phyloP scores from a whole-genome alignment of 208 protist species.

The Leishmania braziliensis region DNA sequence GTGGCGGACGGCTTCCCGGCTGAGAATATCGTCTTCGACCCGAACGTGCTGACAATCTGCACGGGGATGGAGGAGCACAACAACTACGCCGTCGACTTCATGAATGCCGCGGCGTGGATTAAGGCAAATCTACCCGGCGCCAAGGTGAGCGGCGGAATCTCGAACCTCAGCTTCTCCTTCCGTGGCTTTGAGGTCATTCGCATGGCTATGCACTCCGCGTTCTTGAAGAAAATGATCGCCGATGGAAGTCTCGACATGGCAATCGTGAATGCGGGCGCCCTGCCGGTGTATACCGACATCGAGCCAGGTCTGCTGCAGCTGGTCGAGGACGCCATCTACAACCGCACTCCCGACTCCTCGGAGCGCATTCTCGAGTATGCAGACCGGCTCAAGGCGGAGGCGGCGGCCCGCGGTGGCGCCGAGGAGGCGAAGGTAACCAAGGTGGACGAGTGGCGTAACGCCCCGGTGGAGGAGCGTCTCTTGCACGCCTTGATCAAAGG shows the following conservation, averaged over 20 bases:
- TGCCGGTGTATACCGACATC: constrained; percentile 97
- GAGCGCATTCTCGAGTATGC: constrained; percentile 92
- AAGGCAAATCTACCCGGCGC: constrained; percentile 77
- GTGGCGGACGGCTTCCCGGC: constrained; percentile 78
- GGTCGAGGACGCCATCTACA: constrained; percentile 94
- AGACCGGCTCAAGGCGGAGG: constrained; percentile 53
- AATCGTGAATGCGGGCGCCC: constrained; percentile 96
- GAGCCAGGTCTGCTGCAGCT: constrained; percentile 78
- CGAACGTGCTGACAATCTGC: constrained; percentile 97
- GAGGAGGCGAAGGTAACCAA: constrained; percentile 40
- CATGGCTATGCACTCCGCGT: constrained; percentile 93
- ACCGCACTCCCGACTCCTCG: constrained; percentile 78
- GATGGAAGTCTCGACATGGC: constrained; percentile 95
- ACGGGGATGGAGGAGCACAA: constrained; percentile 98
- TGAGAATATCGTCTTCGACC: constrained; percentile 97
- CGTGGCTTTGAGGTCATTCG: constrained; percentile 87
- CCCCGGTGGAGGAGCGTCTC: constrained; percentile 87
- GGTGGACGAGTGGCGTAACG: constrained; percentile 88
- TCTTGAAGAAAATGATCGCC: constrained; percentile 91
- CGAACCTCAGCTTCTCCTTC: constrained; percentile 98
- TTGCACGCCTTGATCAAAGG: constrained; percentile 95
- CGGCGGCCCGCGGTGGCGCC: constrained; percentile 24
- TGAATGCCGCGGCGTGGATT: constrained; percentile 90
- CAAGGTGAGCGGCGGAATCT: constrained; percentile 94
- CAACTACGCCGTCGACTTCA: constrained; percentile 96